Base-by-base conservation (phyloP, 2,329 filamentous ascomycete species). In the Beauveria australis region DNA sequence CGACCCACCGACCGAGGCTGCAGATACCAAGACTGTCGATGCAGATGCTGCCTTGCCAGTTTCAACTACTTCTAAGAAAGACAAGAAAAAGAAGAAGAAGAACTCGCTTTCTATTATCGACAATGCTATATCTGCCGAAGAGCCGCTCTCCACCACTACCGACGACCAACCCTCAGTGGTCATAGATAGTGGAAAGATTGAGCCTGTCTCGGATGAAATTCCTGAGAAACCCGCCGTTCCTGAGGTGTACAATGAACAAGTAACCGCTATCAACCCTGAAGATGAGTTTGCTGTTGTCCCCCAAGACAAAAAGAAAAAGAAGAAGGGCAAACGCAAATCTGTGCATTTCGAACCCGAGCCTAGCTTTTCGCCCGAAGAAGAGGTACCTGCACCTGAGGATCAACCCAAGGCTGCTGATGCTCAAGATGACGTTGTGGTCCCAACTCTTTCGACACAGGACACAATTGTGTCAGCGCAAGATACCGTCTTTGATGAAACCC, bases 391-490 rank as follows among this genome's bases (percentile, higher is more conserved):
- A 16, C 18, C 47, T 12, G 41, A 56, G 16, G 61, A 59, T 1
- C 56, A 54, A 22, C 52, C 60, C 3, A 51, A 26, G 26, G 60
- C 56, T n/a, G 10, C 58, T 24, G 54, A 22, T 18, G 28, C 57
- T 12, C 57, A n/a, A 19, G 65, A 62, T 14, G 52, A 40, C 22
- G 24, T 54, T 8, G 44, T 24, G 10, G 56, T 47, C 5, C 51
- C 52, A 22, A 56, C 62, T 33, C 62, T 70, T 3, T 63, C 69
- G 40, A 63, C 67, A 10, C 61, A 66, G 12, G 37, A 68, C 18
- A 73, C 72, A 14, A 71, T 68, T 10, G 63, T 73, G 10, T 73
- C 73, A 48, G 68, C 70, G 5, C 71, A 74, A 56, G 67, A 63
- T n/a, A 67, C 71, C 26, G 53, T 47, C 18, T 64, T 66, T 18